A percentile compares a stretch with the other conserved stretches of the same genome.
phyloP scores from a whole-genome alignment of 148 eudicot genomes.

The Cornus controversa region DNA sequence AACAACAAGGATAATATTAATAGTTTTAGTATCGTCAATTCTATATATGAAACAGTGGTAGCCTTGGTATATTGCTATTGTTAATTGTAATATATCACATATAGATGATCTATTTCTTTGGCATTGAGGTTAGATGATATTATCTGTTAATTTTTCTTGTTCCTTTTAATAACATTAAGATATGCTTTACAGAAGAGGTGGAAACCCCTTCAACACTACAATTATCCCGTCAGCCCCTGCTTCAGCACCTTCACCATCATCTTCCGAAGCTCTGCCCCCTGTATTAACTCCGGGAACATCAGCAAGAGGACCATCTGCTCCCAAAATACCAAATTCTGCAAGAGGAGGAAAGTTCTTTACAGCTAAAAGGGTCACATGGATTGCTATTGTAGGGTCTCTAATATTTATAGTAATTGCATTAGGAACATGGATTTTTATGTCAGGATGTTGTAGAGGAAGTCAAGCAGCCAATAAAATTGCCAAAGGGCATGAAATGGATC shows the following conservation, averaged over 20 bases:
- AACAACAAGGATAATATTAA: neutral
- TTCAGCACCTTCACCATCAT: slow-evolving; percentile 48
- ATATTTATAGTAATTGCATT: slow-evolving; percentile 45
- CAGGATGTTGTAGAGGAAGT: slow-evolving; percentile 53
- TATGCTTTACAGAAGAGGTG: slow-evolving; percentile 56
- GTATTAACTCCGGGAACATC: slow-evolving; percentile 29
- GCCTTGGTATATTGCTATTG: neutral
- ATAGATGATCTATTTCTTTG: neutral
- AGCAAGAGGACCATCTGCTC: slow-evolving; percentile 32
- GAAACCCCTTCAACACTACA: slow-evolving; percentile 85
- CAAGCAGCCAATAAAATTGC: slow-evolving; percentile 26
- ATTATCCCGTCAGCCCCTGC: slow-evolving; percentile 69
- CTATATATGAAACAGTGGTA: neutral
- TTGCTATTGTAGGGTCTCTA: slow-evolving; percentile 47
- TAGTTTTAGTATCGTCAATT: neutral
- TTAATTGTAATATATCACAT: neutral
- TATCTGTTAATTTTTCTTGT: neutral
- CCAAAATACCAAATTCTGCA: slow-evolving; percentile 31
- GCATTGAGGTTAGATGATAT: neutral
- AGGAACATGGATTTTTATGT: slow-evolving; percentile 52
- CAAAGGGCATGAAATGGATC: slow-evolving; percentile 31
- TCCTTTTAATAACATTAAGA: slow-evolving; percentile 7
- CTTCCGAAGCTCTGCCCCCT: slow-evolving; percentile 46
- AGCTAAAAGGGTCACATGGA: slow-evolving; percentile 38
- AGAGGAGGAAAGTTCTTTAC: slow-evolving; percentile 23